Evolutionary conservation across 768 basidiomycete genomes (phyloP).

Genomic region (Cystoderma amianthinum): DNA sequence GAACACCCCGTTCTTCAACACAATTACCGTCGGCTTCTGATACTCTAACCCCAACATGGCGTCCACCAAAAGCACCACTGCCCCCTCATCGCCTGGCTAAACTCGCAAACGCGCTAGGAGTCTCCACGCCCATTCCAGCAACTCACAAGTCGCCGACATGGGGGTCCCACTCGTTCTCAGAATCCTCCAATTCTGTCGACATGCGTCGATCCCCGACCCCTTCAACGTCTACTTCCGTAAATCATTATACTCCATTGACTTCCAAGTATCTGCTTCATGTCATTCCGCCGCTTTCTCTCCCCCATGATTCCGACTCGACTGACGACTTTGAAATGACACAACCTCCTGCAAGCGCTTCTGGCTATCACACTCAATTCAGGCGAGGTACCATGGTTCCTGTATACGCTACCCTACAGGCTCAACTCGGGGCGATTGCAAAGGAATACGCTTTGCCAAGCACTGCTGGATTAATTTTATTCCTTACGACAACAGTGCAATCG

Average conservation of each 20-base stretch:
- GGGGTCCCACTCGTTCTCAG: slow-evolving; percentile 26
- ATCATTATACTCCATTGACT: slow-evolving; percentile 29
- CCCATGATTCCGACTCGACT: slow-evolving; percentile 46
- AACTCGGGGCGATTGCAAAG: slow-evolving; percentile 82
- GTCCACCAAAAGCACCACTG: slow-evolving; percentile 63
- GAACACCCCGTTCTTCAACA: neutral
- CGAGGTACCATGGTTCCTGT: slow-evolving; percentile 86
- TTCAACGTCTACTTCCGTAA: slow-evolving; percentile 34
- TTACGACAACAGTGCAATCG: slow-evolving; percentile 36
- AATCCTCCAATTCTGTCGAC: slow-evolving; percentile 24
- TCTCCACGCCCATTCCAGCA: slow-evolving; percentile 66
- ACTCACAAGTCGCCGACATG: slow-evolving; percentile 23
- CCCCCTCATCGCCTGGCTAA: slow-evolving; percentile 74
- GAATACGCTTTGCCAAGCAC: slow-evolving; percentile 92
- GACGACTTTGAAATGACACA: slow-evolving; percentile 40
- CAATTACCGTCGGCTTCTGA: slow-evolving; percentile 16
- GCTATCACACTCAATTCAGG: slow-evolving; percentile 74
- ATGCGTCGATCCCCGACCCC: slow-evolving; percentile 46
- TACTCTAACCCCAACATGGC: slow-evolving; percentile 40
- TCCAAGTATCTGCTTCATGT: slow-evolving; percentile 80
- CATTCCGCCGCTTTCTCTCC: slow-evolving; percentile 69
- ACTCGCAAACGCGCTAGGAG: slow-evolving; percentile 80
- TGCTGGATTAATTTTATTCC: slow-evolving; percentile 75
- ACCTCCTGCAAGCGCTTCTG: slow-evolving; percentile 52
- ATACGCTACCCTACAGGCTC: slow-evolving; percentile 75